A percentile compares a stretch with the other conserved stretches of the same genome.
phyloP scores from a whole-genome alignment of 441 rosid genomes.

The Syzygium malaccense region DNA sequence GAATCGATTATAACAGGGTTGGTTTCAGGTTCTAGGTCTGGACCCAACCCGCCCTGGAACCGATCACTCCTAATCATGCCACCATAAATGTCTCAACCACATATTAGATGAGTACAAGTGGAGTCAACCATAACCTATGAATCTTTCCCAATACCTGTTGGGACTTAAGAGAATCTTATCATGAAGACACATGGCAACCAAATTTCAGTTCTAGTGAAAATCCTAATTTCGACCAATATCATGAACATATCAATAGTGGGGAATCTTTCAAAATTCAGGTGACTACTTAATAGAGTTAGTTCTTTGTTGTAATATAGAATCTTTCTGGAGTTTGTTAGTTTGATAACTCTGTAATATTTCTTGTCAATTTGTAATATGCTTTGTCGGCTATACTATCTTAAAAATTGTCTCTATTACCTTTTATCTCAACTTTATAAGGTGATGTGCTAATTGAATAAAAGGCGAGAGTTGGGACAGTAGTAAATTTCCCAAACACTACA shows the following conservation, averaged over 20 bases:
- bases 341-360: neutral
- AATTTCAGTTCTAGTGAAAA: neutral
- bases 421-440: neutral
- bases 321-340: neutral
- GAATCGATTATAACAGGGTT: no score
- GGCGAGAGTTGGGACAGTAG: neutral
- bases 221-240: accelerated
- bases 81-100: neutral
- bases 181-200: accelerated
- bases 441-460: neutral
- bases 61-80: no score
- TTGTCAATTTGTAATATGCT: neutral
- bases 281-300: neutral
- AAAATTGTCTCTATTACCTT: neutral
- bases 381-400: neutral
- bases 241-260: neutral
- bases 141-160: neutral
- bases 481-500: neutral
- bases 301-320: neutral
- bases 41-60: no score
- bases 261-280: neutral
- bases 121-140: accelerated
- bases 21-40: no score
- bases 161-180: accelerated
- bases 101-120: accelerated